Conservation (phyloP, 2,329 filamentous ascomycete genomes). For the Pestalotiopsis sp. region DNA sequence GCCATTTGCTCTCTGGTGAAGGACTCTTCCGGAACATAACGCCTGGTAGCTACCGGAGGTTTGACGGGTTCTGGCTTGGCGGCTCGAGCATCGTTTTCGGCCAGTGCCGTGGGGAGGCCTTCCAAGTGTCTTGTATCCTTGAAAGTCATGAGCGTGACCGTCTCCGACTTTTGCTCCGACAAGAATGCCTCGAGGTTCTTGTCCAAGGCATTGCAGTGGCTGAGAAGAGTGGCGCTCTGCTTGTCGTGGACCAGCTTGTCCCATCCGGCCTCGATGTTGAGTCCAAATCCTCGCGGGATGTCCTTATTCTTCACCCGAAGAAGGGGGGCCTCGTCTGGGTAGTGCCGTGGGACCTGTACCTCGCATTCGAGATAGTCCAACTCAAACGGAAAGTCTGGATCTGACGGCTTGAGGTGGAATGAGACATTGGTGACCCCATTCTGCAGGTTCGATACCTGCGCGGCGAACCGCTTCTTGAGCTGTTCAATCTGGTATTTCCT, state of each 20-base stretch:
- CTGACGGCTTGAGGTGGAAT: slow-evolving; percentile 72
- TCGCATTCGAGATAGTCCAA: slow-evolving; percentile 70
- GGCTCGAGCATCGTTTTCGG: slow-evolving; percentile 15
- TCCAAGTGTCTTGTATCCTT: slow-evolving; percentile 57
- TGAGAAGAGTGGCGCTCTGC: slow-evolving; percentile 61
- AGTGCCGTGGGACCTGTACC: slow-evolving; percentile 65
- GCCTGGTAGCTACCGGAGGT: slow-evolving; percentile 22
- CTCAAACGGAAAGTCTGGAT: slow-evolving; percentile 84
- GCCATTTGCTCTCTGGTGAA: slow-evolving; percentile 63
- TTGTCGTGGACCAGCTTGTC: slow-evolving; percentile 62
- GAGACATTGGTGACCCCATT: slow-evolving; percentile 58
- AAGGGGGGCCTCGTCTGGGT: slow-evolving; percentile 60
- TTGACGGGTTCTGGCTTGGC: slow-evolving; percentile 13
- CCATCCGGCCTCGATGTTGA: slow-evolving; percentile 79
- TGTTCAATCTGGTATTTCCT: slow-evolving; percentile 76
- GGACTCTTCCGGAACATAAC: slow-evolving; percentile 46
- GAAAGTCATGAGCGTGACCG: slow-evolving; percentile 68
- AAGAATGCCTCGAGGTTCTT: slow-evolving; percentile 72
- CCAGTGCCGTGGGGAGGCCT: slow-evolving; percentile 18
- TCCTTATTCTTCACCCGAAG: slow-evolving; percentile 69
- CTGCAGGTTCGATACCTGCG: slow-evolving; percentile 44
- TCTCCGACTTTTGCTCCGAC: slow-evolving; percentile 71
- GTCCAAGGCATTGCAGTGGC: slow-evolving; percentile 71
- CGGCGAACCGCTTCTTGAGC: slow-evolving; percentile 67
- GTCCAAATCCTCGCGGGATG: slow-evolving; percentile 71